A percentile compares a stretch with the other conserved stretches of the same genome.
These are phyloP conservation scores for Monosporascus sp. DNA, from an alignment of 2,329 filamentous ascomycete genomes.

Conservation along the genomic window DNA sequence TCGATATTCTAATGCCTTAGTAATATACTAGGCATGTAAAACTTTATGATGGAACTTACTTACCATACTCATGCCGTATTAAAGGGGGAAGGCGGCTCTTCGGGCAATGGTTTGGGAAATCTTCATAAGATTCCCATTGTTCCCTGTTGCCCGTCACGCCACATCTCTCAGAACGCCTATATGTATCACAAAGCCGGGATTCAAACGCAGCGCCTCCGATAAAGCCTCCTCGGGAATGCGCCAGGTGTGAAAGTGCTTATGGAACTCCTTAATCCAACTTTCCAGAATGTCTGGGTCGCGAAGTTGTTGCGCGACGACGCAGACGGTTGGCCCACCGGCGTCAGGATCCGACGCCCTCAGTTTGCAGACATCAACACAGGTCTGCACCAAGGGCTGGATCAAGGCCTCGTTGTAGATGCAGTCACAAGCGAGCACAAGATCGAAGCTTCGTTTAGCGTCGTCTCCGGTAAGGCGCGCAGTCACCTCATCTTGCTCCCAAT, in stretches of 20 bases:
- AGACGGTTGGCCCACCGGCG: conserved; percentile 52
- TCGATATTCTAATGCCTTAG: no score
- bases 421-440: conserved; percentile 78
- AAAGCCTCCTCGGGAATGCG: conserved; percentile 62
- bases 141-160: not conserved
- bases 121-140: no score
- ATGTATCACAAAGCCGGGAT: conserved; percentile 78
- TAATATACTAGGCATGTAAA: no score
- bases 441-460: conserved; percentile 45
- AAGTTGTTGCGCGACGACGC: conserved; percentile 83
- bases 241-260: conserved; percentile 66
- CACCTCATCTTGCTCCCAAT: conserved; percentile 73
- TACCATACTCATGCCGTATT: no score
- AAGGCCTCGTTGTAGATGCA: conserved; percentile 93
- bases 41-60: no score
- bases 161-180: conserved; percentile 55
- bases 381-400: conserved; percentile 73
- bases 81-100: no score
- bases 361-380: conserved; percentile 68
- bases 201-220: conserved; percentile 51
- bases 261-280: conserved; percentile 68
- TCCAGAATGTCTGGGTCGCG: conserved; percentile 82
- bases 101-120: no score
- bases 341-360: conserved; percentile 36
- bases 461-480: conserved; percentile 35